Conservation (phyloP, 1,284 basidiomycete species). For the Ganoderma sinense region DNA sequence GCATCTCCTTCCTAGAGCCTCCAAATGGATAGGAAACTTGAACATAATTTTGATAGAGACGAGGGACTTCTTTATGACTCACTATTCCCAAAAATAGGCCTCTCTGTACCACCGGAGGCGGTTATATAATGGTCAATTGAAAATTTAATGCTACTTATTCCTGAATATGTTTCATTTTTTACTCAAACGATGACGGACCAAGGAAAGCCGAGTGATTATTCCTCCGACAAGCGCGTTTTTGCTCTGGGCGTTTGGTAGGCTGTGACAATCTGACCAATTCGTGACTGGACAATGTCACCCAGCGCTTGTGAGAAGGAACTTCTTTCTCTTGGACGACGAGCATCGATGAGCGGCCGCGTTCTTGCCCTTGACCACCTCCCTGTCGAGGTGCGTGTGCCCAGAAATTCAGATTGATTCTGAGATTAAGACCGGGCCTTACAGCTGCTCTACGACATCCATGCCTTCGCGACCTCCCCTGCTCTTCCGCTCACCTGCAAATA, state of each 20-base stretch:
- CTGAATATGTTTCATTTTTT: too few species aligned
- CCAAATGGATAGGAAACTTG: too few species aligned
- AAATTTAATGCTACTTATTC: too few species aligned
- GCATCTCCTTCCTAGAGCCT: too few species aligned
- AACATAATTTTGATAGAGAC: too few species aligned
- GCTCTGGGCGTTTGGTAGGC: background rate
- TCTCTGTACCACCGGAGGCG: too few species aligned
- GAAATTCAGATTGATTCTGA: background rate
- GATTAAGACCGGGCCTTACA: constrained; percentile 36
- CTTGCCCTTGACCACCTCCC: constrained; percentile 23
- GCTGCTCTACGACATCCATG: constrained; percentile 80
- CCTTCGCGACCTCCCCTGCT: constrained; percentile 63
- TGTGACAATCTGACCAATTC: background rate
- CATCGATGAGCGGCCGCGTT: background rate
- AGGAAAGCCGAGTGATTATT: too few species aligned
- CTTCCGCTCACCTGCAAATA: constrained; percentile 65
- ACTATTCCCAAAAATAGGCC: too few species aligned
- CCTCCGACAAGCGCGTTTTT: too few species aligned
- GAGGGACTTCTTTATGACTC: too few species aligned
- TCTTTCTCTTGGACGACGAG: background rate
- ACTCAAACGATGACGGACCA: too few species aligned
- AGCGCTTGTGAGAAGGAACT: background rate
- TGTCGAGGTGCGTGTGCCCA: constrained; percentile 23
- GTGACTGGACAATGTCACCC: background rate
- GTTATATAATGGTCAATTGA: too few species aligned